These are phyloP conservation scores for Entonaema liquescens DNA, from an alignment of 495 filamentous ascomycete genomes.

Conservation along the genomic window DNA sequence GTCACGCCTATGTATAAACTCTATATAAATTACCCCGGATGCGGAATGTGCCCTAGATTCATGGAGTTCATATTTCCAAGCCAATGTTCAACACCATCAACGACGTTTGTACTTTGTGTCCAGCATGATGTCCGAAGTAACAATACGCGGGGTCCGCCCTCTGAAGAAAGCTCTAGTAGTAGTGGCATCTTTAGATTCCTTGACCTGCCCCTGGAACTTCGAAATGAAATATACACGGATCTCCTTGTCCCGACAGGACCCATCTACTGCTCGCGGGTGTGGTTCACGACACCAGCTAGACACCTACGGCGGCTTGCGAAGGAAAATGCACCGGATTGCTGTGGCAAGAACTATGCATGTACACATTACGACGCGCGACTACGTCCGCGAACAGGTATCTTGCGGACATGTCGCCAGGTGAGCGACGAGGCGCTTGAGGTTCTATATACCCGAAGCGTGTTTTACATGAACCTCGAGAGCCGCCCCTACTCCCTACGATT, in stretches of 20 bases:
- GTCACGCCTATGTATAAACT: background rate
- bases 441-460: slow-evolving; percentile 36
- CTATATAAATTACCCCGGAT: too few relatives aligned
- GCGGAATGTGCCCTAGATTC: background rate
- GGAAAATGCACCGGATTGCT: slow-evolving; percentile 10
- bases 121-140: background rate
- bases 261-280: background rate
- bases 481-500: background rate
- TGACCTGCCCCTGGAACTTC: slow-evolving; percentile 23
- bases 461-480: slow-evolving; percentile 29
- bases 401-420: slow-evolving; percentile 24
- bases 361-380: slow-evolving; percentile 16
- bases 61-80: background rate
- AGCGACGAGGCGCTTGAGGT: slow-evolving; percentile 36
- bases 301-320: slow-evolving; percentile 8
- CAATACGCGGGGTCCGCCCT: background rate
- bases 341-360: slow-evolving; percentile 8
- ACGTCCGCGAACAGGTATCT: slow-evolving; percentile 6
- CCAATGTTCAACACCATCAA: background rate
- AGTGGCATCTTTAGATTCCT: slow-evolving; percentile 7
- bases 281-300: slow-evolving; percentile 11
- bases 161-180: background rate
- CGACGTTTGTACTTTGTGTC: too few relatives aligned
- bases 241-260: background rate
- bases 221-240: slow-evolving; percentile 20